Percentiles rank a stretch among this genome's conserved stretches.
These are phyloP conservation scores for Neurospora sp. DNA, from an alignment of 495 filamentous ascomycete genomes.

Conservation along the genomic window DNA sequence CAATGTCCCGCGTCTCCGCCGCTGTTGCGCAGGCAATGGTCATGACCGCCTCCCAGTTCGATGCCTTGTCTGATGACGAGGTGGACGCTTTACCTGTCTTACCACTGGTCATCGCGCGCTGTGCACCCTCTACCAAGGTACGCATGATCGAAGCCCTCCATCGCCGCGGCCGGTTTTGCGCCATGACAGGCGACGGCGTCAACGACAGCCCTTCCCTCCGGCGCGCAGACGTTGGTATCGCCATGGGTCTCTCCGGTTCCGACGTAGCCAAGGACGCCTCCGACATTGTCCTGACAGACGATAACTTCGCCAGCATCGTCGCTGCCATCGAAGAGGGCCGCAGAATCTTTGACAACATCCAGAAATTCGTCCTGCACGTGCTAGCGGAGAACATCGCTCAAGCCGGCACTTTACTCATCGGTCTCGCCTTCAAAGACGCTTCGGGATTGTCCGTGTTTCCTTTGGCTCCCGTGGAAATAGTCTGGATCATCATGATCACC, in stretches of 20 bases:
- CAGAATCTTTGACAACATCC: slow-evolving; percentile 72
- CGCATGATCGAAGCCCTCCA: slow-evolving; percentile 61
- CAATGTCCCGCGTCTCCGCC: slow-evolving; percentile 43
- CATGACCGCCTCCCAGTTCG: slow-evolving; percentile 55
- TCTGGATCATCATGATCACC: slow-evolving; percentile 74
- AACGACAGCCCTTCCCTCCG: slow-evolving; percentile 78
- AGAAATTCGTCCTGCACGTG: slow-evolving; percentile 71
- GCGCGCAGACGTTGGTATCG: slow-evolving; percentile 73
- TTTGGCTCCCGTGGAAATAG: slow-evolving; percentile 60
- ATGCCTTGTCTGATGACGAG: slow-evolving; percentile 45
- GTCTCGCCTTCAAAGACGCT: slow-evolving; percentile 60
- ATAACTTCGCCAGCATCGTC: slow-evolving; percentile 74
- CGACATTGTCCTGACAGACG: slow-evolving; percentile 78
- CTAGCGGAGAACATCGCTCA: slow-evolving; percentile 66
- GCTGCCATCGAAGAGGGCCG: slow-evolving; percentile 64
- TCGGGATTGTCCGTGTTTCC: slow-evolving; percentile 60
- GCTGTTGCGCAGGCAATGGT: slow-evolving; percentile 44
- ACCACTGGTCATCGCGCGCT: slow-evolving; percentile 56
- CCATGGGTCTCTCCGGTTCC: slow-evolving; percentile 73
- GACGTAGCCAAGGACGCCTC: slow-evolving; percentile 83
- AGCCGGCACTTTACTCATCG: slow-evolving; percentile 59
- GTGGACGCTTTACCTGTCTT: slow-evolving; percentile 48
- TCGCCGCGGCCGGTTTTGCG: slow-evolving; percentile 45
- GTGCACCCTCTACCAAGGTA: slow-evolving; percentile 54
- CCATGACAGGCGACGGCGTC: slow-evolving; percentile 69